Percentiles rank a stretch among this genome's conserved stretches.
Evolutionary conservation across 371 early-diverging fungal species (phyloP).

Genomic region (Mortierella sp.): DNA sequence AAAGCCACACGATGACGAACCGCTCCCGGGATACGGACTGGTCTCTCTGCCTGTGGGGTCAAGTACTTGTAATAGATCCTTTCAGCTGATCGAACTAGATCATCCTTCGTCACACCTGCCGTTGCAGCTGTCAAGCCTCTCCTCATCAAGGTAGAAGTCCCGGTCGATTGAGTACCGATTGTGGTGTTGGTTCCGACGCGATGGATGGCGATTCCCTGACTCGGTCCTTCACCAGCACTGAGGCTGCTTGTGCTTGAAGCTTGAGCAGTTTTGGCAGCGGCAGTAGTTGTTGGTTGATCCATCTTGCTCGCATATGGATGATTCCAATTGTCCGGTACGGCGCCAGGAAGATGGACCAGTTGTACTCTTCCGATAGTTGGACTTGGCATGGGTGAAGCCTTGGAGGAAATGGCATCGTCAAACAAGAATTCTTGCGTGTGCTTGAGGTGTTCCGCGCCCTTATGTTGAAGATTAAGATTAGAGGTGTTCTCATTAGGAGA

Average conservation of each 20-base stretch:
- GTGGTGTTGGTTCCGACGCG: not conserved
- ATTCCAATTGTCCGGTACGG: not conserved
- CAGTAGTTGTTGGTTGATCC: not conserved
- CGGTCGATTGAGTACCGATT: not conserved
- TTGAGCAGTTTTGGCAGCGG: not conserved
- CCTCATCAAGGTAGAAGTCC: not conserved
- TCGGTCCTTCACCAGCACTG: not conserved
- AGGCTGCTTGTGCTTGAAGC: not conserved
- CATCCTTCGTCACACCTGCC: constrained; percentile 60
- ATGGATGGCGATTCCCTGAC: not conserved
- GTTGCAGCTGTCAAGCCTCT: constrained; percentile 2
- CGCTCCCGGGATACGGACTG: constrained; percentile 32
- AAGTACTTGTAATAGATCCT: constrained; percentile 66
- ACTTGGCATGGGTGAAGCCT: constrained; percentile 1
- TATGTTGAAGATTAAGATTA: not conserved
- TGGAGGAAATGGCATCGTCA: not conserved
- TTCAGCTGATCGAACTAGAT: constrained; percentile 68
- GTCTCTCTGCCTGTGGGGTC: constrained; percentile 63
- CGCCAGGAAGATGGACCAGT: not conserved
- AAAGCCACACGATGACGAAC: constrained; percentile 28
- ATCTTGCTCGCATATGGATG: not conserved
- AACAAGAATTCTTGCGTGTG: constrained; percentile 1
- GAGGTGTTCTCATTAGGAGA: not conserved
- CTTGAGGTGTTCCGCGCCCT: not conserved
- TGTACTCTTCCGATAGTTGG: not conserved